Evolutionary conservation across 495 filamentous ascomycete genomes (phyloP), one percentile per base, ranked within the genome.

Genomic region (Platismatia glauca): DNA sequence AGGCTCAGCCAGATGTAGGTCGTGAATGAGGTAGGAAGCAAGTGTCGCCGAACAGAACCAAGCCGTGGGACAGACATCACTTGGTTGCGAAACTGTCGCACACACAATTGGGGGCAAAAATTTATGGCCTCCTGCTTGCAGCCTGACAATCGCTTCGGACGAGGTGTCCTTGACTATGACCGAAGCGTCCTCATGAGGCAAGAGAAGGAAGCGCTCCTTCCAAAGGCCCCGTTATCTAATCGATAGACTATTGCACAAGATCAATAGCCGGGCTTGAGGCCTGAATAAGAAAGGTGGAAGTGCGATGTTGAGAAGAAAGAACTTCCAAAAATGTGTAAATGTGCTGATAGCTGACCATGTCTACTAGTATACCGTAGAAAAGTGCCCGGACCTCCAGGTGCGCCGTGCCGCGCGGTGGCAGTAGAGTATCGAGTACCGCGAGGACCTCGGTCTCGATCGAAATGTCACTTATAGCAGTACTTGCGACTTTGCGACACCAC

Each of bases 101-200:
- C 7, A 33, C 31, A n/a, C 38, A 22, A 29, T 33, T 33, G 9
- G 29, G 11, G 50, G 16, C 29, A 53, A 53, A 1, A 2, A 8
- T 53, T 1, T 6, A 53, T 33, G 16, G 15, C 50, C 29, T 53
- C 16, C 29, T 53, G 29, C 50, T 7, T 33, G 50, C 15, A 53
- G 50, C 16, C 20, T 33, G 39, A 27, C 7, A 27, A 37, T 39
- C 16, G 53, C 46, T 38, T 20, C 41, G 61, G 61, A 63, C 61
- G 12, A 46, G 38, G 61, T 63, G 61, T 58, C 61, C 44, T 31
- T n/a, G 34, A 55, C 55, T 58, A 52, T 50, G 34, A 38, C 31
- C 18, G 61, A n/a, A 34, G 33, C 38, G 24, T 37, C 41, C 20
- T 57, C 61, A 63, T 63, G 4, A 53, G 52, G 61, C 50, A 53